Conservation (phyloP, 1,139 yeast genomes). For the Suhomyces bokatorum region DNA sequence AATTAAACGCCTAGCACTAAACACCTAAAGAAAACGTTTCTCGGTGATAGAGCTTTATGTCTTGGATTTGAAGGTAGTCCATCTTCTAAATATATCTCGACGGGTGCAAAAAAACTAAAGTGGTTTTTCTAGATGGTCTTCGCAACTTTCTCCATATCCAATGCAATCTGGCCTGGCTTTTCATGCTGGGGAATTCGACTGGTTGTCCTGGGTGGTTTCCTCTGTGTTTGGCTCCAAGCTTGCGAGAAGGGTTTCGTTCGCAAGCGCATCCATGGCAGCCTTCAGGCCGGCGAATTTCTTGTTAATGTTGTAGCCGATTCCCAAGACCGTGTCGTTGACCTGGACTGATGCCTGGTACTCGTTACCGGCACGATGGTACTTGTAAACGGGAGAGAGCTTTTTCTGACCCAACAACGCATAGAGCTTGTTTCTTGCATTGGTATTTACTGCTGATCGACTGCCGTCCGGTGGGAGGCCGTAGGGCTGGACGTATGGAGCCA, state of each 20-base stretch:
- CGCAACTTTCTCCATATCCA: too few relatives aligned
- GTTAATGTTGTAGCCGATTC: slow-evolving; percentile 32
- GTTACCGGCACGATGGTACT: slow-evolving; percentile 19
- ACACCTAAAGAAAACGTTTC: too few relatives aligned
- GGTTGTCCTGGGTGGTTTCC: background rate
- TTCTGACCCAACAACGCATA: slow-evolving; percentile 28
- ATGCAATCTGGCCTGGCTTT: too few relatives aligned
- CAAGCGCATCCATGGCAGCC: slow-evolving; percentile 35
- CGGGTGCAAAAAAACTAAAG: too few relatives aligned
- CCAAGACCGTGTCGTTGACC: slow-evolving; percentile 31
- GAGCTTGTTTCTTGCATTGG: slow-evolving; percentile 28
- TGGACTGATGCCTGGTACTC: slow-evolving; percentile 26
- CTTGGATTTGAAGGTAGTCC: too few relatives aligned
- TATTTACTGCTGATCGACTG: slow-evolving; percentile 18
- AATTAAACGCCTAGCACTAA: too few relatives aligned
- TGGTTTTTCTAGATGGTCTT: too few relatives aligned
- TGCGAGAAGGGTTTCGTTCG: slow-evolving; percentile 21
- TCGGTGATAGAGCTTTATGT: too few relatives aligned
- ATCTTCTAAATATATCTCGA: too few relatives aligned
- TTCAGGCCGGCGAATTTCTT: slow-evolving; percentile 33
- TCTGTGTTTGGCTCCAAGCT: slow-evolving; percentile 15
- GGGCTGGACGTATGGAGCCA: slow-evolving; percentile 11
- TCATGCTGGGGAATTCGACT: background rate
- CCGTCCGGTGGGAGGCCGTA: slow-evolving; percentile 7
- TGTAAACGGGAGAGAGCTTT: slow-evolving; percentile 25